Base-by-base conservation (phyloP, 495 filamentous ascomycete species). In the Sphaerosporella brunnea region DNA sequence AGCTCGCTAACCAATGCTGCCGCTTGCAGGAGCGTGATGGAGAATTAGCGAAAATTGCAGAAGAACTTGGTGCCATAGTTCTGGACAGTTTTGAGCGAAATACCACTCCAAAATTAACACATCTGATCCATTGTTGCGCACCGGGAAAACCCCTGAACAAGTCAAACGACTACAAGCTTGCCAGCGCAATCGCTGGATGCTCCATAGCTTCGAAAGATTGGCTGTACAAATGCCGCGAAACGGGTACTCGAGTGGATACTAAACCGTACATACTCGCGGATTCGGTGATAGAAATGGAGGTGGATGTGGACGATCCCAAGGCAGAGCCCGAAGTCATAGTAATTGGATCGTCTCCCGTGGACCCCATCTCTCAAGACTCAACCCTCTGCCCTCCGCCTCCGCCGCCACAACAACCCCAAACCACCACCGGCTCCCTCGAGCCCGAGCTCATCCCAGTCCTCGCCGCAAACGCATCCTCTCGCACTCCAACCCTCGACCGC, bases 151-250 rank as follows among this genome's bases (percentile, higher is more conserved):
- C 50, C 20, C 50, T 36, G 30, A 47, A 53, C 10, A 46, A 50
- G 34, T 42, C 55, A 18, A 47, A 44, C 21, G 47, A 58, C 41
- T 58, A 52, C 20, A 44, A 49, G 37, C 25, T 43, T 25, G 55
- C 56, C 36, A 45, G 21, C n/a, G 19, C 36, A 25, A 59, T 51
- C 38, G 30, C 36, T 36, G 45, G 40, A 21, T 59, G 56, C 26
- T 46, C 55, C 18, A 59, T 60, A 42, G 56, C 60, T 16, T 52
- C 56, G 23, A 40, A 47, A 2, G 56, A 52, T 32, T 60, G 56
- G 56, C 23, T 59, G 28, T 45, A 43, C 45, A 44, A 42, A 18
- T 59, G 55, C 40, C 18, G 47, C 15, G 43, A 59, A 42, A 39
- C 25, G 13, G 48, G 40, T 20, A 35, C 25, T 26, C 36, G 37